A percentile compares a stretch with the other conserved stretches of the same genome.
Evolutionary conservation across 305 asterid species (phyloP).

Genomic region (Rubia occidens): DNA sequence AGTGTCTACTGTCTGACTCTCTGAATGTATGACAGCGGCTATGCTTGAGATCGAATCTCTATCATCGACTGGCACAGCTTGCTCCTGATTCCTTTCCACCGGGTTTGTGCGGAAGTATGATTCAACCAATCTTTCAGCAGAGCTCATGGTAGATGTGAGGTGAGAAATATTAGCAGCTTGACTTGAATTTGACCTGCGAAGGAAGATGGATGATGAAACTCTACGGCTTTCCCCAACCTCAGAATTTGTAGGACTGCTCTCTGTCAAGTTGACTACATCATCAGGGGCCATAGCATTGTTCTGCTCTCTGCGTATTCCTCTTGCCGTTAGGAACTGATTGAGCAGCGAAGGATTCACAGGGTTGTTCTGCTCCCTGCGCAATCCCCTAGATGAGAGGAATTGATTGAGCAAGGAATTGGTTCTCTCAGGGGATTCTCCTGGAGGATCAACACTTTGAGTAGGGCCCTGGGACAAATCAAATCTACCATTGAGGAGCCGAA

Average conservation of each 20-base stretch:
- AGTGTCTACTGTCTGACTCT: constrained; percentile 78
- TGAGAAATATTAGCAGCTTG: constrained; percentile 42
- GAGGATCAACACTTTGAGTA: constrained; percentile 31
- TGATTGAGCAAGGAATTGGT: constrained; percentile 51
- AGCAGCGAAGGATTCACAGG: constrained; percentile 5
- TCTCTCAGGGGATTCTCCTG: constrained; percentile 56
- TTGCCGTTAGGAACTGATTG: constrained; percentile 57
- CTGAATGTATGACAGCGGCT: constrained; percentile 91
- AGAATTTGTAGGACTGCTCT: constrained; percentile 33
- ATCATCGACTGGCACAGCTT: constrained; percentile 47
- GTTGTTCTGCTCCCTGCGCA: constrained; percentile 52
- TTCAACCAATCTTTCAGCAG: constrained; percentile 47
- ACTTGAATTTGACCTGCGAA: constrained; percentile 37
- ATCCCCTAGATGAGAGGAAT: constrained; percentile 60
- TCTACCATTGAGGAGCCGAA: constrained; percentile 31
- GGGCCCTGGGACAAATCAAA: constrained; percentile 37
- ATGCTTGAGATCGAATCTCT: constrained; percentile 85
- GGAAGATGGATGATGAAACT: constrained; percentile 44
- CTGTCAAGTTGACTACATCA: constrained; percentile 44
- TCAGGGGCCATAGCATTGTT: constrained; percentile 22
- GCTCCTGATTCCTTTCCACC: constrained; percentile 43
- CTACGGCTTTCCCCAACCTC: constrained; percentile 44
- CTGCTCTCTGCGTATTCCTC: constrained; percentile 73
- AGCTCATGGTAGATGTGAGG: constrained; percentile 41
- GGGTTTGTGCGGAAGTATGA: constrained; percentile 42